These are phyloP conservation scores for Suillus luteus DNA, from an alignment of 768 basidiomycete genomes.

Conservation along the genomic window DNA sequence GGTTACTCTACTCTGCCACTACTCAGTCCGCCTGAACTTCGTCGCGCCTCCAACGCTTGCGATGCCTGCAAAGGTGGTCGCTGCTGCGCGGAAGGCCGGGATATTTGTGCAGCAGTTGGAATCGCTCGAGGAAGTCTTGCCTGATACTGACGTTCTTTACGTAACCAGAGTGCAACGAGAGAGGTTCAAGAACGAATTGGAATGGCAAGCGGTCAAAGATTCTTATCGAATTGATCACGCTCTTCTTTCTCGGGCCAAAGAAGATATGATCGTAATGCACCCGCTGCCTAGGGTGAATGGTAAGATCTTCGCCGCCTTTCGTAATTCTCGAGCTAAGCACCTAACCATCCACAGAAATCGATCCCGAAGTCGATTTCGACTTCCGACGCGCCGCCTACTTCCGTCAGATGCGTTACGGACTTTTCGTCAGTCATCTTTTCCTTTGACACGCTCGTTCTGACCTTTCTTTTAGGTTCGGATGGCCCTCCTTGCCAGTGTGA, in stretches of 20 bases:
- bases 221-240: conserved; percentile 94
- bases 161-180: conserved; percentile 97
- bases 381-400: conserved; percentile 93
- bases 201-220: conserved; percentile 92
- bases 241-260: conserved; percentile 88
- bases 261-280: conserved; percentile 99
- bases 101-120: conserved; percentile 78
- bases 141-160: conserved; percentile 94
- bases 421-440: conserved; percentile 74
- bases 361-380: conserved; percentile 97
- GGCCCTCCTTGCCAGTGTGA: conserved; percentile 75
- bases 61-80: conserved; percentile 87
- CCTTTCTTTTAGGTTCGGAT: conserved; percentile 55
- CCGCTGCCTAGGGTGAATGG: conserved; percentile 94
- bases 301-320: conserved; percentile 33
- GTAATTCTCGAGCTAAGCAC: conserved; percentile 15
- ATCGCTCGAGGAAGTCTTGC: conserved; percentile 88
- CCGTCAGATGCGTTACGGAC: conserved; percentile 97
- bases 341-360: conserved; percentile 73
- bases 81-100: conserved; percentile 82
- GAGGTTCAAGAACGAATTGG: conserved; percentile 76
- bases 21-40: conserved; percentile 94
- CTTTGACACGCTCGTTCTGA: conserved; percentile 5
- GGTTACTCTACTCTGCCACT: conserved; percentile 87
- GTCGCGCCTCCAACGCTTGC: conserved; percentile 84